Base-by-base conservation (phyloP, 2,329 filamentous ascomycete genomes). In the Laburnicola sp. region DNA sequence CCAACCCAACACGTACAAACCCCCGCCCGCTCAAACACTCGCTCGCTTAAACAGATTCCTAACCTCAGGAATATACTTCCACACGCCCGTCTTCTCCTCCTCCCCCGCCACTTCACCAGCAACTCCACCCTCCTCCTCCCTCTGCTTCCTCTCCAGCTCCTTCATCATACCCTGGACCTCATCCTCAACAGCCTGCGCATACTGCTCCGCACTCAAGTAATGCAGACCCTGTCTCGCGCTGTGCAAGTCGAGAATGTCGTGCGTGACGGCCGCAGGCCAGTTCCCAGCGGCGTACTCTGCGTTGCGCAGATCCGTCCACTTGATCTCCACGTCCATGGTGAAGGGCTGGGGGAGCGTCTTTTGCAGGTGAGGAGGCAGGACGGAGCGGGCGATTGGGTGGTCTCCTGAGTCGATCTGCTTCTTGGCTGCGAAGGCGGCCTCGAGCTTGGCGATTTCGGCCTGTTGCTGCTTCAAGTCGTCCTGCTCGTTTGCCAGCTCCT, bases 231-330 rank as follows among this genome's bases (percentile, higher is more conserved):
- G 50, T 4, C 58, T 53, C 1, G 45, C 31, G 6, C 26, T 45
- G 41, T 64, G 59, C 21, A 66, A 21, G 8, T 50, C 37, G 2
- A 68, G 51, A 0, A 45, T 37, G 26, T 67, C 64, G 53, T 67
- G 64, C 10, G 53, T 51, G 8, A 69, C 64, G 6, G 42, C 36
- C 1, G 54, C 58, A 11, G 64, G 62, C 64, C 64, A 66, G 5
- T 56, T 35, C 0, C 50, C 56, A 1, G 50, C 45, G 0, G 64
- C 64, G 51, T 66, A 68, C 21, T 69, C 50, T 9, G 64, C 66
- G 45, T 74, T 70, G 22, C 58, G 49, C 9, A 71, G 45, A 38
- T 74, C 65, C 4, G 64, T 62, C 72, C 72, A 74, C 23, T 59
- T 52, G 23, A 74, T 59, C 10, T 46, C 52, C 2, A 74, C 58